Percentiles rank a stretch among this genome's conserved stretches.
phyloP scores from a whole-genome alignment of 2,329 filamentous ascomycete genomes.

The Curvularia sp. region DNA sequence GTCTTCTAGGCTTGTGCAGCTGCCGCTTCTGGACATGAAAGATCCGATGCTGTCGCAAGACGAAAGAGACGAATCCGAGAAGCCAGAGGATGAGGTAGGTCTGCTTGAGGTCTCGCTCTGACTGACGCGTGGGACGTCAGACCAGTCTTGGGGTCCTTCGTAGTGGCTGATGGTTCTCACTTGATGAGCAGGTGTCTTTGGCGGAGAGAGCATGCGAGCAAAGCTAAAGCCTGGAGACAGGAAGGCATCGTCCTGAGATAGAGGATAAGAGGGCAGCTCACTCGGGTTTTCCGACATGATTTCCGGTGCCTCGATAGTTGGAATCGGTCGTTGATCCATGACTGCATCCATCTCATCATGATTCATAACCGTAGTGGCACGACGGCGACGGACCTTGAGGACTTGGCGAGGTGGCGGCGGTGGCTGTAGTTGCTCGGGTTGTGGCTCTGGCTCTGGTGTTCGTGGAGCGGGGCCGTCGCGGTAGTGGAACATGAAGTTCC shows the following conservation, averaged over 20 bases:
- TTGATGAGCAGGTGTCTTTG: constrained; percentile 59
- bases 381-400: constrained; percentile 58
- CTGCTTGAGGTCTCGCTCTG: constrained; percentile 59
- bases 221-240: constrained; percentile 53
- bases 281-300: constrained; percentile 38
- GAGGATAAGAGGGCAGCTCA: constrained; percentile 35
- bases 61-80: constrained; percentile 68
- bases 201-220: constrained; percentile 55
- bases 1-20: constrained; percentile 67
- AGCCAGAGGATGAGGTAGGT: constrained; percentile 64
- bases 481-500: constrained; percentile 60
- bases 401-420: constrained; percentile 57
- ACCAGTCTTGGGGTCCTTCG: constrained; percentile 42
- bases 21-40: constrained; percentile 64
- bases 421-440: constrained; percentile 47
- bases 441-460: constrained; percentile 55
- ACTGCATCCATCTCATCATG: constrained; percentile 38
- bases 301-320: constrained; percentile 60
- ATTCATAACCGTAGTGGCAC: constrained; percentile 45
- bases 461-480: constrained; percentile 55
- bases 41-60: constrained; percentile 65
- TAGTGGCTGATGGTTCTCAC: constrained; percentile 41
- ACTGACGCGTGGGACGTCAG: constrained; percentile 39
- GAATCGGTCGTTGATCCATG: constrained; percentile 49
- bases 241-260: constrained; percentile 46